A percentile compares a stretch with the other conserved stretches of the same genome.
These are phyloP conservation scores for Ophiostoma quercus DNA, from an alignment of 2,329 filamentous ascomycete genomes.

Conservation along the genomic window DNA sequence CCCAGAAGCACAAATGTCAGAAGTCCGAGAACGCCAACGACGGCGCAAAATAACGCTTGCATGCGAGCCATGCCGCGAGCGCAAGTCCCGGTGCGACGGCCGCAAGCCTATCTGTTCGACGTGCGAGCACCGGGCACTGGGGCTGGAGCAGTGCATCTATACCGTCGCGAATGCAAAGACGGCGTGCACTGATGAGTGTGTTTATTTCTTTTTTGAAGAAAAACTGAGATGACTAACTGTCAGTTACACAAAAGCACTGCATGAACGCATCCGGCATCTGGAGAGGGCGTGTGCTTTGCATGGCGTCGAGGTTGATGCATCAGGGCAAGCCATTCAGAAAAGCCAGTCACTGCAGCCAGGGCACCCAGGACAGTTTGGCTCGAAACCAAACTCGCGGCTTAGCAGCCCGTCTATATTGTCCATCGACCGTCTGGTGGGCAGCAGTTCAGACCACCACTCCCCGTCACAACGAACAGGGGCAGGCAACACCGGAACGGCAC, in stretches of 20 bases:
- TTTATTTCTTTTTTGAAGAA: not conserved
- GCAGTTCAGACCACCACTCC: not conserved
- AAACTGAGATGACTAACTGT: not conserved
- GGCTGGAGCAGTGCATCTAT: constrained; percentile 24
- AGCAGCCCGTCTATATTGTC: not conserved
- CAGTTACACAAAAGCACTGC: constrained; percentile 25
- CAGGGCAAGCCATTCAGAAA: not conserved
- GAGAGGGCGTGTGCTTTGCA: constrained; percentile 22
- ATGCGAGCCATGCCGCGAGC: constrained; percentile 40
- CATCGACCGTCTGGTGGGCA: not conserved
- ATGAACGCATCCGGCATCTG: constrained; percentile 24
- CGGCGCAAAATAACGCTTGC: constrained; percentile 35
- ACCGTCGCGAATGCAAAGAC: constrained; percentile 22
- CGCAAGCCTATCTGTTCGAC: constrained; percentile 43
- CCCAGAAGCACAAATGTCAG: not conserved
- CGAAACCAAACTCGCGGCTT: not conserved
- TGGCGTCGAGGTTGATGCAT: constrained; percentile 20
- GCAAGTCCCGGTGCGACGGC: constrained; percentile 41
- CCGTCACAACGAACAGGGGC: not conserved
- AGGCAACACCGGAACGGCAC: not conserved
- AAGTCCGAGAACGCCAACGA: constrained; percentile 20
- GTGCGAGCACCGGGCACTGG: constrained; percentile 34
- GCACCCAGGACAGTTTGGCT: not conserved
- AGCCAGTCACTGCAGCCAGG: not conserved
- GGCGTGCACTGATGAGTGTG: constrained; percentile 24